Percentiles rank a stretch among this genome's conserved stretches.
Conservation (phyloP, 176 grass and related monocot genomes). For the Saccharum officinarum region DNA sequence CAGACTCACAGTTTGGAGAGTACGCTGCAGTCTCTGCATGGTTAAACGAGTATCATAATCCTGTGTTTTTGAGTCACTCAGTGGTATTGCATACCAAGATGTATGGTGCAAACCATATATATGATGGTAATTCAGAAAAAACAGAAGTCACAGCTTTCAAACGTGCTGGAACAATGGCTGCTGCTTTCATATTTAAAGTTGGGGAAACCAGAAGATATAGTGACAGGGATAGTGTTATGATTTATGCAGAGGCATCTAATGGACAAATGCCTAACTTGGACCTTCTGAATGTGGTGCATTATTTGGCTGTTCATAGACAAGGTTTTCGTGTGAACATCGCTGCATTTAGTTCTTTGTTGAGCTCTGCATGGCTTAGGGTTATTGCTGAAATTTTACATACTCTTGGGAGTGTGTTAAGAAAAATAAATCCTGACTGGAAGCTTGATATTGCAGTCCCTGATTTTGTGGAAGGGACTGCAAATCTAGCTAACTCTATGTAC, state of each 20-base stretch:
- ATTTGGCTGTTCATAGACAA: constrained; percentile 97
- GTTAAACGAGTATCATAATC: constrained; percentile 89
- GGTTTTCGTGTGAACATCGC: constrained; percentile 74
- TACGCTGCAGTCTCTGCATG: constrained; percentile 76
- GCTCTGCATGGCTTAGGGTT: constrained; percentile 58
- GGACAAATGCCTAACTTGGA: constrained; percentile 99
- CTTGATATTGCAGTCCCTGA: constrained; percentile 73
- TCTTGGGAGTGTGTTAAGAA: constrained; percentile 68
- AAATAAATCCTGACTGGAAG: constrained; percentile 85
- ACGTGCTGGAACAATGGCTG: constrained; percentile 93
- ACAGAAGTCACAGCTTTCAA: constrained; percentile 54
- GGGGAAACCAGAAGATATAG: constrained; percentile 46
- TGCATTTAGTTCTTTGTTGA: constrained; percentile 57
- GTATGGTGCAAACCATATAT: constrained; percentile 21
- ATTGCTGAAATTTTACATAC: constrained; percentile 69
- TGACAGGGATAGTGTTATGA: constrained; percentile 78
- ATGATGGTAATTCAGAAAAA: constrained; percentile 38
- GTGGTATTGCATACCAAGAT: constrained; percentile 29
- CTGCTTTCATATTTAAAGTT: constrained; percentile 85
- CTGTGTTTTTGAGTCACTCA: constrained; percentile 51
- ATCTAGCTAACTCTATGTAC: constrained; percentile 87
- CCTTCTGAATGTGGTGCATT: constrained; percentile 91
- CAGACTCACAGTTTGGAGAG: constrained; percentile 89
- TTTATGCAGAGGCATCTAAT: constrained; percentile 96
- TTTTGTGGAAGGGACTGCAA: constrained; percentile 78